Percentiles rank a stretch among this genome's conserved stretches.
Evolutionary conservation across 179 eudicot genomes (phyloP).

Genomic region (Camellia oleifera): DNA sequence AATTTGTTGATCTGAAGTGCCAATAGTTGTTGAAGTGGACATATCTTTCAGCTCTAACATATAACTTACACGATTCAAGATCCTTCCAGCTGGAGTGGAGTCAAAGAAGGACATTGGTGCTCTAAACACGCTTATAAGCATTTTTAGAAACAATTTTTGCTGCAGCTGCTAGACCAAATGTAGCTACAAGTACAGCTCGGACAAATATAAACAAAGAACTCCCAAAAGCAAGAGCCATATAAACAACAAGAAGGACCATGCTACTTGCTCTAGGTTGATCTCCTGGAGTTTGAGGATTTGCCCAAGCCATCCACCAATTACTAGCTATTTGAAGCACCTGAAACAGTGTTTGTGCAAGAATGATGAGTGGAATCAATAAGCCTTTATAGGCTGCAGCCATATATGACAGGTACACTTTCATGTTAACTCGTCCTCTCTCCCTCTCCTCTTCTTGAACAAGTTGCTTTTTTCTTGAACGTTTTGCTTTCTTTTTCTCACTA

Average conservation of each 20-base stretch:
- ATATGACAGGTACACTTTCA: conserved; percentile 90
- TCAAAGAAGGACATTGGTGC: conserved; percentile 99
- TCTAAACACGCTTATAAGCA: conserved; percentile 77
- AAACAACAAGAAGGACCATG: conserved; percentile 76
- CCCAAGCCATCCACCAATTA: conserved; percentile 99
- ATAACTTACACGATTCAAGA: conserved; percentile 82
- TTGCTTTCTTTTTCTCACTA: conserved; percentile 95
- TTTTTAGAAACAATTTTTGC: conserved; percentile 81
- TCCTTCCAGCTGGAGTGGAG: conserved; percentile 97
- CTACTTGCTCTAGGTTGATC: conserved; percentile 75
- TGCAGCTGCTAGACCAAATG: conserved; percentile 93
- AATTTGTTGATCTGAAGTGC: not conserved
- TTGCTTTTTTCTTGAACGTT: conserved; percentile 86
- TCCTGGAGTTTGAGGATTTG: conserved; percentile 88
- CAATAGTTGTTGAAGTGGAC: not conserved
- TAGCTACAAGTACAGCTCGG: conserved; percentile 91
- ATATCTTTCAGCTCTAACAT: conserved; percentile 9
- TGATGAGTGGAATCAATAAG: conserved; percentile 73
- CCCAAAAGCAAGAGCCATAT: conserved; percentile 98
- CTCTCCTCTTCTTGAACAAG: conserved; percentile 98
- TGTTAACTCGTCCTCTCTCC: conserved; percentile 88
- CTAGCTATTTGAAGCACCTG: conserved; percentile 97
- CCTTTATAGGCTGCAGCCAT: conserved; percentile 99
- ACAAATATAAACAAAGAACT: conserved; percentile 96
- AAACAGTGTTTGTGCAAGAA: conserved; percentile 80